Conservation (phyloP, 2,329 filamentous ascomycete genomes). For the Trichoderma atroviride region DNA sequence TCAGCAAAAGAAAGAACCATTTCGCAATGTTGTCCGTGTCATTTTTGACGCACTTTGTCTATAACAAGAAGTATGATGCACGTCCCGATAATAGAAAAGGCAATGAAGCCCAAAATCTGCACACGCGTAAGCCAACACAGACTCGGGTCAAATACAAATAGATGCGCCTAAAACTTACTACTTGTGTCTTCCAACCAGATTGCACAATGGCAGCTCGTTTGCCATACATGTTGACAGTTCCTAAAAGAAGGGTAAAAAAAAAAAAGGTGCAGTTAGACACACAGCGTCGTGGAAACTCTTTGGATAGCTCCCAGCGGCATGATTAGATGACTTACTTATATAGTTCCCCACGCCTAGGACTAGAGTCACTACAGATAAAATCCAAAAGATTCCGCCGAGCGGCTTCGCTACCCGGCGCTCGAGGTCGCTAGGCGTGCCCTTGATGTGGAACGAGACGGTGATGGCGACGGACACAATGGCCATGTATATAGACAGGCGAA, state of each 20-base stretch:
- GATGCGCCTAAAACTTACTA: constrained; percentile 52
- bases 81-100: constrained; percentile 64
- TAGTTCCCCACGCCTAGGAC: constrained; percentile 83
- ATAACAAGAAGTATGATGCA: constrained; percentile 65
- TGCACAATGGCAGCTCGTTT: constrained; percentile 81
- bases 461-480: constrained; percentile 88
- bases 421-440: constrained; percentile 65
- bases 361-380: constrained; percentile 76
- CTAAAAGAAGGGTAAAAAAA: constrained; percentile 37
- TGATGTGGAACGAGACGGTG: constrained; percentile 89
- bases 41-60: constrained; percentile 39
- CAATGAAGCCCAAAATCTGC: constrained; percentile 65
- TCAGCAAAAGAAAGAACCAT: background rate
- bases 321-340: constrained; percentile 59
- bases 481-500: constrained; percentile 88
- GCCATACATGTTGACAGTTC: constrained; percentile 78
- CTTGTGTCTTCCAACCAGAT: constrained; percentile 88
- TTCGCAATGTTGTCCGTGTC: background rate
- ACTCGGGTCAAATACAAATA: background rate
- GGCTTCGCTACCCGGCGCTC: constrained; percentile 81
- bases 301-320: no score
- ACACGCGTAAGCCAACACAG: background rate
- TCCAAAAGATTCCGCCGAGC: constrained; percentile 86
- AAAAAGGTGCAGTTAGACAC: background rate
- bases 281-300: background rate